Evolutionary conservation across 345 rosid species (phyloP).

Genomic region (Moricandia arvensis): DNA sequence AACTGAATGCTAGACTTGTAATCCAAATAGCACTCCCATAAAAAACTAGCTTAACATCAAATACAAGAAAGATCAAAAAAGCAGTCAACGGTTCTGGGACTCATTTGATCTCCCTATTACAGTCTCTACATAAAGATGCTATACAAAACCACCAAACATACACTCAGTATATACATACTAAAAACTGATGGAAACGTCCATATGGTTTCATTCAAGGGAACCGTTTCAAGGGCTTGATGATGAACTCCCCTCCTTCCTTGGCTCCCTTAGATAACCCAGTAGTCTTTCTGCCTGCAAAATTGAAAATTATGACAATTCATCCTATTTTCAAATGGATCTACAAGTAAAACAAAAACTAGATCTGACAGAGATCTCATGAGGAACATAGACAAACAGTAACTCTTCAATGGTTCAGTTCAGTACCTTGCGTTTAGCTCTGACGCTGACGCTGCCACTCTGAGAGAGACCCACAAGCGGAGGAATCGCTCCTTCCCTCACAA

Average conservation of each 20-base stretch:
- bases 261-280: not conserved
- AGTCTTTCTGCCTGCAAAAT: not conserved
- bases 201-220: not conserved
- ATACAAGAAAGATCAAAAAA: constrained; percentile 33
- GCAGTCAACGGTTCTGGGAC: constrained; percentile 9
- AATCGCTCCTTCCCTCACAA: not conserved
- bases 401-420: not conserved
- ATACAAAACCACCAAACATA: constrained; percentile 52
- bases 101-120: constrained; percentile 30
- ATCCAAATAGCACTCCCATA: constrained; percentile 18
- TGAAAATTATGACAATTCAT: not conserved
- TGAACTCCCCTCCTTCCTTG: not conserved
- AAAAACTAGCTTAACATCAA: constrained; percentile 36
- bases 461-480: not conserved
- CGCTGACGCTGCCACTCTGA: not conserved
- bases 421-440: not conserved
- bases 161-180: constrained; percentile 53
- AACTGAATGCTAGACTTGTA: constrained; percentile 29
- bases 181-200: constrained; percentile 23
- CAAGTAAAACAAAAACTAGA: not conserved
- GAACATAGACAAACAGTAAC: too few species aligned
- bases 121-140: constrained; percentile 43
- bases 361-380: not conserved
- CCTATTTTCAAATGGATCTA: not conserved
- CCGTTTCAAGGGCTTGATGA: not conserved